Percentiles rank a stretch among this genome's conserved stretches.
Evolutionary conservation across 495 filamentous ascomycete genomes (phyloP).

Genomic region (Bombardia bombarda): DNA sequence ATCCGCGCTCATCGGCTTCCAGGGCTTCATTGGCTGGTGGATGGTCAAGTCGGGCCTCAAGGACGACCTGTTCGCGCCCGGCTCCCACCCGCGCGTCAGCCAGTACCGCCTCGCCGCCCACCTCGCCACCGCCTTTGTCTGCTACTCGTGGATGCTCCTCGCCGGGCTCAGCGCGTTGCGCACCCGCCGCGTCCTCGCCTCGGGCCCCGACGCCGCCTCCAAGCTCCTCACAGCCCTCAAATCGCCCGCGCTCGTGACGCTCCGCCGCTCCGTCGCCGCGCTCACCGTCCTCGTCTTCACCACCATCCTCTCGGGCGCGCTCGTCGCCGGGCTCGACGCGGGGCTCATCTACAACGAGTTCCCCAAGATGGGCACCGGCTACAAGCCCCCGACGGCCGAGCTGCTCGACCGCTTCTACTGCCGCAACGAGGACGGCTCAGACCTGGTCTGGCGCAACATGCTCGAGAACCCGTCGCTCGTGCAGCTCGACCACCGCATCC

Average conservation of each 20-base stretch:
- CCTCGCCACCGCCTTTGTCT: constrained; percentile 79
- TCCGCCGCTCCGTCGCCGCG: constrained; percentile 66
- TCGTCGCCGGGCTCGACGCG: constrained; percentile 92
- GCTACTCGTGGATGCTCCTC: constrained; percentile 90
- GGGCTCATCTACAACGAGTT: constrained; percentile 98
- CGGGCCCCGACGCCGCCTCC: constrained; percentile 49
- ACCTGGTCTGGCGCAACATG: constrained; percentile 93
- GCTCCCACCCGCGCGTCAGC: constrained; percentile 81
- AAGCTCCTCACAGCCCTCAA: constrained; percentile 50
- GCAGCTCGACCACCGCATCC: constrained; percentile 89
- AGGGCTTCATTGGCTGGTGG: constrained; percentile 97
- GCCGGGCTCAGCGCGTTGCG: constrained; percentile 81
- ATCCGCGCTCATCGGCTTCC: constrained; percentile 82
- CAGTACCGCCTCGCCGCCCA: constrained; percentile 92
- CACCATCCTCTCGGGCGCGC: constrained; percentile 85
- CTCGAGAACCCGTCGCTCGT: constrained; percentile 93
- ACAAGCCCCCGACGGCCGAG: constrained; percentile 72
- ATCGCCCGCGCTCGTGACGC: constrained; percentile 56
- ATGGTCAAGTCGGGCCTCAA: constrained; percentile 96
- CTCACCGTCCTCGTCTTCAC: constrained; percentile 72
- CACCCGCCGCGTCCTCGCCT: constrained; percentile 56
- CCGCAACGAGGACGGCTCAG: constrained; percentile 61
- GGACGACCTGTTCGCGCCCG: constrained; percentile 88
- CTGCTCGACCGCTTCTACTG: constrained; percentile 82
- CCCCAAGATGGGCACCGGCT: constrained; percentile 81